A percentile compares a stretch with the other conserved stretches of the same genome.
These are phyloP conservation scores for Psophocarpus tetragonolobus DNA, from an alignment of 306 rosid genomes.

Conservation along the genomic window DNA sequence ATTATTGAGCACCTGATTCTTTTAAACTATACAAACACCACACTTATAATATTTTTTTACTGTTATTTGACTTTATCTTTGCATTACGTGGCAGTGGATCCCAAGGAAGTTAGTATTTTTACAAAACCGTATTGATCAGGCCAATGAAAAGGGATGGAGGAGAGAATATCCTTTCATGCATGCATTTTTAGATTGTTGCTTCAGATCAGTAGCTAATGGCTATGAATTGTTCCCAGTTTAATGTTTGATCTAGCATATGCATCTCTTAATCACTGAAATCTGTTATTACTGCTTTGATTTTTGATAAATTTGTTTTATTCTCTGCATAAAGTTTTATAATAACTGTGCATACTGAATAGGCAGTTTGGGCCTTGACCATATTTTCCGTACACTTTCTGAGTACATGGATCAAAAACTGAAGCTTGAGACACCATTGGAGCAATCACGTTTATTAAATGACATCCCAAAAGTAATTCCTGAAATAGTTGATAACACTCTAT, in stretches of 20 bases:
- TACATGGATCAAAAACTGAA: slow-evolving; percentile 52
- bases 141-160: slow-evolving; percentile 94
- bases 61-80: slow-evolving; percentile 23
- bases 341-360: background rate
- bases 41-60: background rate
- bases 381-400: slow-evolving; percentile 51
- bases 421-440: slow-evolving; percentile 57
- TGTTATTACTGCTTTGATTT: background rate
- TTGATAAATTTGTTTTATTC: background rate
- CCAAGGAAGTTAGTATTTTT: slow-evolving; percentile 54
- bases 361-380: slow-evolving; percentile 56
- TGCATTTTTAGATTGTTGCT: slow-evolving; percentile 10
- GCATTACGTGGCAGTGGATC: slow-evolving; percentile 65
- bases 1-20: slow-evolving; percentile 12
- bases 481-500: slow-evolving; percentile 32
- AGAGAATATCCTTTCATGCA: slow-evolving; percentile 77
- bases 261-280: background rate
- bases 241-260: slow-evolving; percentile 23
- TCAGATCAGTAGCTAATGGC: slow-evolving; percentile 9
- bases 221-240: slow-evolving; percentile 20
- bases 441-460: slow-evolving; percentile 52
- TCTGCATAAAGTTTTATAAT: slow-evolving; percentile 1
- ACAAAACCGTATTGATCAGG: slow-evolving; percentile 69
- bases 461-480: slow-evolving; percentile 66
- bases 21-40: background rate